A percentile compares a stretch with the other conserved stretches of the same genome.
phyloP scores from a whole-genome alignment of 192 early-diverging fungal species.

The Coemansia sp. region DNA sequence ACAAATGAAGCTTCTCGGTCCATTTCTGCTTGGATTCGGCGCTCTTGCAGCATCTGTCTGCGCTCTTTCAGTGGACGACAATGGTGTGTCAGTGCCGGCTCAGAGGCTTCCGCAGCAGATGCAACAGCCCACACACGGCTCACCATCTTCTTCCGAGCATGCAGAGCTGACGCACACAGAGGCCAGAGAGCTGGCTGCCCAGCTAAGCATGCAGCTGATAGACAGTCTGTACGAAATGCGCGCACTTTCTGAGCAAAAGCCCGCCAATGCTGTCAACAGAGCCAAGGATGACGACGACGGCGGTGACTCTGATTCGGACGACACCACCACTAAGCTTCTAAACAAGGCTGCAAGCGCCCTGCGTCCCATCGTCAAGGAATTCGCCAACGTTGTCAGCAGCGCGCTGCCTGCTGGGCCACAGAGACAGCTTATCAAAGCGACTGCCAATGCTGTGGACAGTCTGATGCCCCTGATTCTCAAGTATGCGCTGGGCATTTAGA shows the following conservation, averaged over 20 bases:
- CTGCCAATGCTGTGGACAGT: slow-evolving; percentile 37
- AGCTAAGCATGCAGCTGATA: slow-evolving; percentile 30
- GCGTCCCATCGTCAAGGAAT: slow-evolving; percentile 39
- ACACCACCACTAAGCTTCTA: slow-evolving; percentile 33
- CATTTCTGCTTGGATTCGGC: too few relatives aligned
- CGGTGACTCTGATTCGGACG: slow-evolving; percentile 24
- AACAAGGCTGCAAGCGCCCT: slow-evolving; percentile 26
- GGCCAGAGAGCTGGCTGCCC: slow-evolving; percentile 11
- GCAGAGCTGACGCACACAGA: slow-evolving; percentile 26
- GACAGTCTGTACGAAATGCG: slow-evolving; percentile 34
- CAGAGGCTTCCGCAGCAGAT: not conserved
- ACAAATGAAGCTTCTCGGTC: too few relatives aligned
- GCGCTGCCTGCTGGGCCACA: slow-evolving; percentile 33
- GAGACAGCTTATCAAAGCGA: slow-evolving; percentile 41
- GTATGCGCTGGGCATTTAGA: slow-evolving; percentile 40
- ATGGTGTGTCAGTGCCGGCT: too few relatives aligned
- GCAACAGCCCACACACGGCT: not conserved
- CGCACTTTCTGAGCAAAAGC: slow-evolving; percentile 8
- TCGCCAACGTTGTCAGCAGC: slow-evolving; percentile 20
- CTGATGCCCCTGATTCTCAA: slow-evolving; percentile 48
- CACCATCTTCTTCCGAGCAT: not conserved
- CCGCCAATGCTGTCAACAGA: slow-evolving; percentile 1
- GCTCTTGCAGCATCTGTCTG: too few relatives aligned
- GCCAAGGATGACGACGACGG: slow-evolving; percentile 28
- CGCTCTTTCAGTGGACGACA: too few relatives aligned